phyloP scores from a whole-genome alignment of 2,329 filamentous ascomycete species.

The Elsinoe ampelina region DNA sequence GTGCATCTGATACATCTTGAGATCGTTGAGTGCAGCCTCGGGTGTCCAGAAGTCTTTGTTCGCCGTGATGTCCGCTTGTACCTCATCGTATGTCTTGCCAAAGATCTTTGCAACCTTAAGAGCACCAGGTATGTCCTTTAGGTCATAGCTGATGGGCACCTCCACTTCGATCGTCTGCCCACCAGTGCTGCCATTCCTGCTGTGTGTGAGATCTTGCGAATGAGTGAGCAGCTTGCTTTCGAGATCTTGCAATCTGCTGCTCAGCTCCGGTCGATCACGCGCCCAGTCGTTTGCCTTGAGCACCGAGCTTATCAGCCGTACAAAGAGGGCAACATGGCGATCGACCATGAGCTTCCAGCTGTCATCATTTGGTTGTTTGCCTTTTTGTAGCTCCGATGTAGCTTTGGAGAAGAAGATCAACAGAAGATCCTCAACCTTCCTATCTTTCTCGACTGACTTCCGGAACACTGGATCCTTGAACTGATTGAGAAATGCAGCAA shows the following conservation, averaged over 20 bases:
- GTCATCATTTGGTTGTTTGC: constrained; percentile 68
- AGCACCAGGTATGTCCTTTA: constrained; percentile 95
- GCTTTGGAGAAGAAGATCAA: constrained; percentile 95
- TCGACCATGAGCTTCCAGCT: constrained; percentile 88
- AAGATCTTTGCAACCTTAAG: constrained; percentile 82
- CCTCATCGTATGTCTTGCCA: constrained; percentile 64
- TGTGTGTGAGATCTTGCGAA: constrained; percentile 74
- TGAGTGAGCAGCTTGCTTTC: constrained; percentile 92
- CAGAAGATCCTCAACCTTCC: constrained; percentile 82
- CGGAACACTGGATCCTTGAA: constrained; percentile 83
- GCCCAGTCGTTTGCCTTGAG: constrained; percentile 77
- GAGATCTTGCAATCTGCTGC: constrained; percentile 65
- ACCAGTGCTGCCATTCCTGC: constrained; percentile 48
- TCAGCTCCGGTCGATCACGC: constrained; percentile 75
- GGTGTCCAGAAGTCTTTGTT: constrained; percentile 80
- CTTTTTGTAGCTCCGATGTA: constrained; percentile 78
- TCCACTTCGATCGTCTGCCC: constrained; percentile 68
- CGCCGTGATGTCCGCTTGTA: constrained; percentile 78
- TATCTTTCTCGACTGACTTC: constrained; percentile 87
- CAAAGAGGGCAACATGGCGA: constrained; percentile 87
- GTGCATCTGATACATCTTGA: constrained; percentile 88
- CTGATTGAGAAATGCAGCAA: constrained; percentile 87
- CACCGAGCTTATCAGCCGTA: constrained; percentile 72
- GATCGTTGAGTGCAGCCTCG: constrained; percentile 77
- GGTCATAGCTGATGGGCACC: constrained; percentile 76